A percentile compares a stretch with the other conserved stretches of the same genome.
Conservation (phyloP, 345 rosid genomes). For the Acer saccharum region DNA sequence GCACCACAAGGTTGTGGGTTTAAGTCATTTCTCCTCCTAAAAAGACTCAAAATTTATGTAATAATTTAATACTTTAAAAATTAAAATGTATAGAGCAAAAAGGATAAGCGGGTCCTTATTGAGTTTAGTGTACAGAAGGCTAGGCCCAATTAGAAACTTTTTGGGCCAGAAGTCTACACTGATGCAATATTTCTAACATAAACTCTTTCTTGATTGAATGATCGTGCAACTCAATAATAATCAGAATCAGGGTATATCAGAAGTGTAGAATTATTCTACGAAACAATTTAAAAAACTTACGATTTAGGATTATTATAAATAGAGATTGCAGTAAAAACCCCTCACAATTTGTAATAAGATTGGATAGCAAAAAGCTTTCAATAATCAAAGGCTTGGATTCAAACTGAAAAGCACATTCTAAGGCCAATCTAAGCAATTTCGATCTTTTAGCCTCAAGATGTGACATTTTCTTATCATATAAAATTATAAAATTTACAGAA, state of each 20-base stretch:
- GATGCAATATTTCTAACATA: no score
- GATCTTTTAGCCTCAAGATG: constrained; percentile 14
- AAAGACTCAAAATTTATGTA: no score
- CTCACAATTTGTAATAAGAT: not conserved
- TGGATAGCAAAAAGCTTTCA: not conserved
- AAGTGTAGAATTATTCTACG: not conserved
- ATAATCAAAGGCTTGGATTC: not conserved
- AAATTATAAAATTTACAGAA: constrained; percentile 30
- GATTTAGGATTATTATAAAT: not conserved
- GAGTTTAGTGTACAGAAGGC: no score
- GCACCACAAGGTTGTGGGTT: no score
- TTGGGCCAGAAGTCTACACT: not conserved
- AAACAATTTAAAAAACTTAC: not conserved
- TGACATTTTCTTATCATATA: constrained; percentile 9
- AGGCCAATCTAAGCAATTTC: not conserved
- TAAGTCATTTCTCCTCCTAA: no score
- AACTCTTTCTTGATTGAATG: no score
- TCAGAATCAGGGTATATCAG: no score
- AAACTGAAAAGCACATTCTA: constrained; percentile 13
- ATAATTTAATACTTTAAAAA: no score
- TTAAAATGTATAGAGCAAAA: no score
- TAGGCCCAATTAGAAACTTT: not conserved
- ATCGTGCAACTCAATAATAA: no score
- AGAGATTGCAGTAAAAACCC: not conserved
- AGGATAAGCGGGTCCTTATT: no score